Conservation (phyloP, 176 grass and related monocot species). For the Ensete ventricosum region DNA sequence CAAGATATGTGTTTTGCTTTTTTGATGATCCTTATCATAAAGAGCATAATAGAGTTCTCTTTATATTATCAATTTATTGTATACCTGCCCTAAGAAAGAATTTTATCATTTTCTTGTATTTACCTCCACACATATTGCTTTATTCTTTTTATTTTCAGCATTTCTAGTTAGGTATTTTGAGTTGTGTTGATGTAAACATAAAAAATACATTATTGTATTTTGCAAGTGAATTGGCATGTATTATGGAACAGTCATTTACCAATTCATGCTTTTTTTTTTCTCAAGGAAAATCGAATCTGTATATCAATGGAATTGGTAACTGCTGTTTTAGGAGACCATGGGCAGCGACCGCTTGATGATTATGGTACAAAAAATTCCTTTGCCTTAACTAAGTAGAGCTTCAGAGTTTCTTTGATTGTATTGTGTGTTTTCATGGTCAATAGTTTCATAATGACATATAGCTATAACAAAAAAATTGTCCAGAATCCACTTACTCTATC, state of each 20-base stretch:
- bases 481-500: too few relatives aligned
- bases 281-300: constrained; percentile 65
- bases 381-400: not conserved
- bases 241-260: not conserved
- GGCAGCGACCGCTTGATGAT: constrained; percentile 95
- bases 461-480: too few relatives aligned
- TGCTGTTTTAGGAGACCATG: constrained; percentile 92
- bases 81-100: not conserved
- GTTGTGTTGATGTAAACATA: not conserved
- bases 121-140: not conserved
- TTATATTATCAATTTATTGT: not conserved
- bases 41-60: not conserved
- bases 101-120: not conserved
- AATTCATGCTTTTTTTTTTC: constrained; percentile 13
- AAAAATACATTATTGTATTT: too few relatives aligned
- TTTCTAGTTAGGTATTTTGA: constrained; percentile 3
- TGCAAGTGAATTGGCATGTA: too few relatives aligned
- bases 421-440: too few relatives aligned
- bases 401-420: not conserved
- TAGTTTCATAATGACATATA: too few relatives aligned
- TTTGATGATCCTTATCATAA: not conserved
- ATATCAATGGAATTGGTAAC: constrained; percentile 99
- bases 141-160: constrained; percentile 7
- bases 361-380: constrained; percentile 49
- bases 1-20: not conserved